Percentiles rank a stretch among this genome's conserved stretches.
phyloP scores from a whole-genome alignment of 305 asterid genomes.

The Coffea humblotiana region DNA sequence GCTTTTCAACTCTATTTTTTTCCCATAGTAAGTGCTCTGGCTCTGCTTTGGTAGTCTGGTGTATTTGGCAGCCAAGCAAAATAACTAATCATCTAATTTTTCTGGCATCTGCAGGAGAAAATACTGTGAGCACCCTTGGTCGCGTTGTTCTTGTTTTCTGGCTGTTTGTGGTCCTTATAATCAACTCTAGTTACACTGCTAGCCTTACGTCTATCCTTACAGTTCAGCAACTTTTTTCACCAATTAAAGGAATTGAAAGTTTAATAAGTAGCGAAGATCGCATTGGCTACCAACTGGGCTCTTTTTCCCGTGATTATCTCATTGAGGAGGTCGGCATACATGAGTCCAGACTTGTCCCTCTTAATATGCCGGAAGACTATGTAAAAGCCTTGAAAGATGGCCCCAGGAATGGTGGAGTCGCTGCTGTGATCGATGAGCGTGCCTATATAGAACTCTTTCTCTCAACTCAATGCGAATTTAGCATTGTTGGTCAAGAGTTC shows the following conservation, averaged over 20 bases:
- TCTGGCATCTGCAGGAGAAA: slow-evolving; percentile 48
- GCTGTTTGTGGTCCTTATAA: slow-evolving; percentile 61
- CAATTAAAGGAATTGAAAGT: slow-evolving; percentile 55
- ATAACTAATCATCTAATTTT: slow-evolving; percentile 13
- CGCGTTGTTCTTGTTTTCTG: slow-evolving; percentile 50
- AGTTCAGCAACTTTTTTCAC: slow-evolving; percentile 54
- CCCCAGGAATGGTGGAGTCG: slow-evolving; percentile 53
- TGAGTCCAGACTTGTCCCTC: slow-evolving; percentile 57
- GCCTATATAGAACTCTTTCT: slow-evolving; percentile 62
- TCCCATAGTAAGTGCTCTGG: slow-evolving; percentile 49
- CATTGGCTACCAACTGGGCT: slow-evolving; percentile 58
- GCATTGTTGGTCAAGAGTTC: slow-evolving; percentile 57
- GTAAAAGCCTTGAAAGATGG: slow-evolving; percentile 49
- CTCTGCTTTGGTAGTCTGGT: slow-evolving; percentile 9
- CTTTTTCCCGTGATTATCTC: slow-evolving; percentile 54
- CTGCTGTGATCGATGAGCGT: slow-evolving; percentile 58
- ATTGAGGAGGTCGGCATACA: slow-evolving; percentile 44
- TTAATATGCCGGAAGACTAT: slow-evolving; percentile 54
- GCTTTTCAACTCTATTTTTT: slow-evolving; percentile 54
- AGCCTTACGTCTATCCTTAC: slow-evolving; percentile 71
- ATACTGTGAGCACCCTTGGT: slow-evolving; percentile 52
- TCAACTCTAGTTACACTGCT: slow-evolving; percentile 64
- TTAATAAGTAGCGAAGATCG: slow-evolving; percentile 36
- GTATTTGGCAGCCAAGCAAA: not conserved
- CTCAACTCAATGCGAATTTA: slow-evolving; percentile 45